A percentile compares a stretch with the other conserved stretches of the same genome.
Evolutionary conservation across 305 asterid genomes (phyloP).

Genomic region (Solanum hybrid): DNA sequence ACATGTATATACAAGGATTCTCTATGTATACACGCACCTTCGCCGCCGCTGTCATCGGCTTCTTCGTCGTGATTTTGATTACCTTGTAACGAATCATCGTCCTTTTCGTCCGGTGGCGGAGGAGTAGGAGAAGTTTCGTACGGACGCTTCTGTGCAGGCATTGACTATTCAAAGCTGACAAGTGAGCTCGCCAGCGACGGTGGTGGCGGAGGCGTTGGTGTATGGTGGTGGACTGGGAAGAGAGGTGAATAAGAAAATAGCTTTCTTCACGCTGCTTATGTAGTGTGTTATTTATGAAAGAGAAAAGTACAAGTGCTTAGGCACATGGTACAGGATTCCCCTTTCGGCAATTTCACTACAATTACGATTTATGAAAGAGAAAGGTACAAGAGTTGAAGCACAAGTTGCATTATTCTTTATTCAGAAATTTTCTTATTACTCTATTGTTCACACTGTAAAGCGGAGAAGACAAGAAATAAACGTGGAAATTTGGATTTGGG

Average conservation of each 20-base stretch:
- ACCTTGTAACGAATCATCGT: slow-evolving; percentile 38
- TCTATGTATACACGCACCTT: slow-evolving; percentile 26
- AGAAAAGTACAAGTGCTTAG: background rate
- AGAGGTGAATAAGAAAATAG: slow-evolving; percentile 14
- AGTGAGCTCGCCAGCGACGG: slow-evolving; percentile 30
- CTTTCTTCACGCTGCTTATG: slow-evolving; percentile 13
- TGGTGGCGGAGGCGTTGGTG: slow-evolving; percentile 24
- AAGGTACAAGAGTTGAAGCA: background rate
- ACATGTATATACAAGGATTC: background rate
- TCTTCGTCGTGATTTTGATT: slow-evolving; percentile 41
- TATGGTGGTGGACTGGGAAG: slow-evolving; percentile 36
- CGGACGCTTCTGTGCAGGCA: slow-evolving; percentile 73
- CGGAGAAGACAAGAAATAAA: background rate
- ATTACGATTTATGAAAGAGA: background rate
- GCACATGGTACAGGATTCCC: background rate
- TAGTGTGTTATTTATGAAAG: background rate
- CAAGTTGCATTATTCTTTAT: background rate
- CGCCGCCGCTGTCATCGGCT: slow-evolving; percentile 12
- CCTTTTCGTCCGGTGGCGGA: slow-evolving; percentile 20
- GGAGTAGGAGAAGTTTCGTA: slow-evolving; percentile 33
- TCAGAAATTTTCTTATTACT: background rate
- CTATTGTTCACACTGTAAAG: background rate
- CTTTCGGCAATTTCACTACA: background rate
- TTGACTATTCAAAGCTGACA: slow-evolving; percentile 28
- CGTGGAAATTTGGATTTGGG: background rate